These are phyloP conservation scores for Earliella scabrosa DNA, from an alignment of 1,284 basidiomycete genomes.

Conservation along the genomic window DNA sequence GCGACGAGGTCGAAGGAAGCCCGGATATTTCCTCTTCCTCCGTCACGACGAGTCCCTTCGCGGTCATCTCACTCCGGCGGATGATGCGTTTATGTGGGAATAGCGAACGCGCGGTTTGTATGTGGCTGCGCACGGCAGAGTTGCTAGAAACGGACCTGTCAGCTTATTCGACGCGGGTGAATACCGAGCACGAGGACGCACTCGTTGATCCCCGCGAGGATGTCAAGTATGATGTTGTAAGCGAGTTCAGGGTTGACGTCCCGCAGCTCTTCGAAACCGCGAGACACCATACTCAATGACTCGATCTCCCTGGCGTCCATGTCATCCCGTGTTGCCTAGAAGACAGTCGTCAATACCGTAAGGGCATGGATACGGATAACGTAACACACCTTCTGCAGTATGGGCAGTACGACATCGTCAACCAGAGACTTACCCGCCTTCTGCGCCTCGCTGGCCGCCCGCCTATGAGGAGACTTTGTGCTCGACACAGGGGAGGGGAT, in stretches of 20 bases:
- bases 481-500: constrained; percentile 48
- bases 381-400: constrained; percentile 66
- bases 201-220: constrained; percentile 92
- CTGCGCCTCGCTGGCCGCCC: constrained; percentile 56
- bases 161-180: constrained; percentile 2
- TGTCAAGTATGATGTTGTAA: constrained; percentile 86
- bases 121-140: constrained; percentile 70
- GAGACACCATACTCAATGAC: constrained; percentile 85
- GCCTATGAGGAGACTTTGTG: constrained; percentile 42
- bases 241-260: constrained; percentile 83
- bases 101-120: constrained; percentile 72
- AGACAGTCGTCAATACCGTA: constrained; percentile 17
- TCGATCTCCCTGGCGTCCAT: constrained; percentile 90
- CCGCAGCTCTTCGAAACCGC: constrained; percentile 87
- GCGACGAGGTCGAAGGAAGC: constrained; percentile 43
- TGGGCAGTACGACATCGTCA: constrained; percentile 81
- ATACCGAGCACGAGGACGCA: constrained; percentile 46
- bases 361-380: neutral
- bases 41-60: constrained; percentile 77
- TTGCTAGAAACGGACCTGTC: constrained; percentile 53
- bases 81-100: constrained; percentile 81
- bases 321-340: constrained; percentile 78
- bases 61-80: constrained; percentile 82
- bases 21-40: constrained; percentile 74
- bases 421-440: constrained; percentile 76